phyloP scores from a whole-genome alignment of 306 rosid species.

The Notholithocarpus densiflorus region DNA sequence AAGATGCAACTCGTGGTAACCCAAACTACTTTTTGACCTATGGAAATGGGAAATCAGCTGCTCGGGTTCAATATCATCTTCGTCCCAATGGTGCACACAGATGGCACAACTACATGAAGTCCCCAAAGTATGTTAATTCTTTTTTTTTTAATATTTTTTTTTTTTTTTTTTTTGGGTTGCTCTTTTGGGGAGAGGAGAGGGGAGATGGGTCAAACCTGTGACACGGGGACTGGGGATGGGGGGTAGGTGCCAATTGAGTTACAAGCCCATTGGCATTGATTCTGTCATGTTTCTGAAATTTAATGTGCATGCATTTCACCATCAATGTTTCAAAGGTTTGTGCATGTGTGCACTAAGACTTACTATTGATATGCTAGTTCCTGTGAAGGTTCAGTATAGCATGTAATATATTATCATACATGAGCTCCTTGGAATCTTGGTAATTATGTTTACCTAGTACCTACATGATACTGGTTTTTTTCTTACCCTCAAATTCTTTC shows the following conservation, averaged over 20 bases:
- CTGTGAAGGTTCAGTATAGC: neutral
- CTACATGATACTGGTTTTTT: neutral
- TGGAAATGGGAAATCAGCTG: conserved; percentile 98
- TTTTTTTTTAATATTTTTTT: too few relatives aligned
- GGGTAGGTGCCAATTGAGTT: too few relatives aligned
- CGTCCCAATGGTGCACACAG: conserved; percentile 99
- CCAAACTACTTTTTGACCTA: conserved; percentile 95
- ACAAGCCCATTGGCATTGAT: neutral
- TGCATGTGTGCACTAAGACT: neutral
- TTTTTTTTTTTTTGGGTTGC: too few relatives aligned
- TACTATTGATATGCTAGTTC: neutral
- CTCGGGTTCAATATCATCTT: conserved; percentile 91
- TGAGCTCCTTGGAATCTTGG: neutral
- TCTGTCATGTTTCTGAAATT: conserved; percentile 11
- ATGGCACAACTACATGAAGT: conserved; percentile 98
- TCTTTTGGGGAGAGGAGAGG: too few relatives aligned
- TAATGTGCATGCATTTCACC: conserved; percentile 9
- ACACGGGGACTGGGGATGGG: too few relatives aligned
- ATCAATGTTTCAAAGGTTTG: neutral
- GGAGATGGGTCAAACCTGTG: too few relatives aligned
- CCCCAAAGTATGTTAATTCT: conserved; percentile 60
- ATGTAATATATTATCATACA: neutral
- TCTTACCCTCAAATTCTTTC: conserved; percentile 5
- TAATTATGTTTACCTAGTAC: neutral
- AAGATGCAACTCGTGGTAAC: conserved; percentile 91